phyloP scores from a whole-genome alignment of 495 filamentous ascomycete species.

The Neurospora sp. region DNA sequence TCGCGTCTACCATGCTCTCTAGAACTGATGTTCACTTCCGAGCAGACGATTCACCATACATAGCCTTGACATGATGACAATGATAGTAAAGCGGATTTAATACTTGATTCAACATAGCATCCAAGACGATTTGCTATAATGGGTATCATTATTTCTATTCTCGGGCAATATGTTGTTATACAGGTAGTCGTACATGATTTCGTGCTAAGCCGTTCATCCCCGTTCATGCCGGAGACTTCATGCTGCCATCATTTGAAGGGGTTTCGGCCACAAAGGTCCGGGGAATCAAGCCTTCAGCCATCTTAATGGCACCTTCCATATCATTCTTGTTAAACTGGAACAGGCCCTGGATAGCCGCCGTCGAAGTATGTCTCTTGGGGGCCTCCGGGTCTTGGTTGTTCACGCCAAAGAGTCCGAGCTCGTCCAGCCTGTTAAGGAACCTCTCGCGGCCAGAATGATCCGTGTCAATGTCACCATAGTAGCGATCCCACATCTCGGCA shows the following conservation, averaged over 20 bases:
- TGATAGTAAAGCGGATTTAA: neutral
- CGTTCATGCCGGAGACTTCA: slow-evolving; percentile 20
- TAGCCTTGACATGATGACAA: neutral
- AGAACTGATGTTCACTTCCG: neutral
- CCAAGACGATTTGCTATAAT: neutral
- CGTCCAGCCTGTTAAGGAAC: slow-evolving; percentile 40
- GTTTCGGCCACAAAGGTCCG: slow-evolving; percentile 37
- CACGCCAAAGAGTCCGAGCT: slow-evolving; percentile 37
- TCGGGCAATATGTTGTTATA: slow-evolving; percentile 2
- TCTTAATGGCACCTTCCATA: slow-evolving; percentile 74
- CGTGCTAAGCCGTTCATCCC: neutral
- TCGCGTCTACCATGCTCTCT: neutral
- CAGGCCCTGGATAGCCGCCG: slow-evolving; percentile 82
- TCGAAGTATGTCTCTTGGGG: slow-evolving; percentile 53
- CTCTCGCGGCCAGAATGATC: slow-evolving; percentile 45
- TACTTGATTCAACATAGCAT: neutral
- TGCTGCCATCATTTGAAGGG: slow-evolving; percentile 10
- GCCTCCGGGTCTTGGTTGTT: slow-evolving; percentile 26
- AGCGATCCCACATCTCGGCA: slow-evolving; percentile 81
- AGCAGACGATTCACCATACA: neutral
- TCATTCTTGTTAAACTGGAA: slow-evolving; percentile 91
- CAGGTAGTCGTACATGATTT: slow-evolving; percentile 2
- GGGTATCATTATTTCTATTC: neutral
- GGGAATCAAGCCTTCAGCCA: slow-evolving; percentile 59
- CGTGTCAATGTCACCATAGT: slow-evolving; percentile 74